These are phyloP conservation scores for Monilinia vaccinii-corymbosi DNA, from an alignment of 2,329 filamentous ascomycete species.

Conservation along the genomic window DNA sequence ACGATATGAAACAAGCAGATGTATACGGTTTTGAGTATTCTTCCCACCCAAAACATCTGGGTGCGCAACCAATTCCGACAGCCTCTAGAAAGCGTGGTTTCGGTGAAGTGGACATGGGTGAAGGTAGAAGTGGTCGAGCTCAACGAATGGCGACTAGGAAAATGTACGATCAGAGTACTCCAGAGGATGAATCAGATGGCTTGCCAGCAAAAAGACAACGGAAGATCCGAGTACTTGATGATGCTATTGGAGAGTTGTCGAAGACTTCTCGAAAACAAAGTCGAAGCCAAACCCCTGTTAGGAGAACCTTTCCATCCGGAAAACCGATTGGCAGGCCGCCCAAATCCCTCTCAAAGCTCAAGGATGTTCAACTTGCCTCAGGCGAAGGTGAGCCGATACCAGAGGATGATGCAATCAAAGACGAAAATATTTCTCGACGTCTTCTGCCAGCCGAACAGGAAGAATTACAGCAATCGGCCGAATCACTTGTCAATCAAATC, in stretches of 20 bases:
- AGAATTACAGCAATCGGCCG: slow-evolving; percentile 22
- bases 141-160: slow-evolving; percentile 19
- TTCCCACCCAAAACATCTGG: slow-evolving; percentile 46
- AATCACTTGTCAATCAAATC: slow-evolving; percentile 20
- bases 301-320: slow-evolving; percentile 25
- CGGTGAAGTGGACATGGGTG: slow-evolving; percentile 10
- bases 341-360: slow-evolving; percentile 23
- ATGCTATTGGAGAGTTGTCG: slow-evolving; percentile 12
- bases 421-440: slow-evolving; percentile 12
- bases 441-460: slow-evolving; percentile 20
- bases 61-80: slow-evolving; percentile 43
- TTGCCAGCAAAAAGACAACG: slow-evolving; percentile 25
- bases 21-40: slow-evolving; percentile 55
- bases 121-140: slow-evolving; percentile 22
- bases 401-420: slow-evolving; percentile 9
- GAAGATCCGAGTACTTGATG: slow-evolving; percentile 20
- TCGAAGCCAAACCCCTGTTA: slow-evolving; percentile 17
- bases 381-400: slow-evolving; percentile 6
- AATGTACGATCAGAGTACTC: slow-evolving; percentile 21
- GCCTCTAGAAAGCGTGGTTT: slow-evolving; percentile 10
- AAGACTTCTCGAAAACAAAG: slow-evolving; percentile 13
- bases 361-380: slow-evolving; percentile 19
- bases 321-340: slow-evolving; percentile 29
- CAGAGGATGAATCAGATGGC: slow-evolving; percentile 21
- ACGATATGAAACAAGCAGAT: slow-evolving; percentile 44